Evolutionary conservation across 176 grass and related monocot species (phyloP), one percentile per base, ranked within the genome.

Genomic region (Triticum aestivum): DNA sequence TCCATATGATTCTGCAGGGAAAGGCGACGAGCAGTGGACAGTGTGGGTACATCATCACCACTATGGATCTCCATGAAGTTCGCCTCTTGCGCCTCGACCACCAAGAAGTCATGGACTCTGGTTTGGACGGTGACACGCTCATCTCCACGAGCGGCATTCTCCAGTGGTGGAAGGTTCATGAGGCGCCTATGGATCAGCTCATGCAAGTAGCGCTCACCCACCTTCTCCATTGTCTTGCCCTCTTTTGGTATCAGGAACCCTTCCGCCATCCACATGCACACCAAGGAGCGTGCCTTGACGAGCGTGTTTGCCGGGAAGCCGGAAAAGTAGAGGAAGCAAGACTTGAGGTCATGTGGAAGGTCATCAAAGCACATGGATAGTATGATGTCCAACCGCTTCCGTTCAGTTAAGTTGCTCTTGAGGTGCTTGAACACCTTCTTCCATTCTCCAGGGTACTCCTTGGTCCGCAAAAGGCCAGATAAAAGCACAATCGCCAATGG

Each of bases 241-340:
- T 67, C 52, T 29, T 32, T 75, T 34, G 80, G 35, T 41, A 12
- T 38, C 15, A 92, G 8, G 18, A 92, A 92, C 21, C 87, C 87
- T 17, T 90, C 84, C 8, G 87, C 87, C 13, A 62, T 37, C 87
- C 84, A 92, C 76, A 84, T 73, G 27, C 27, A 85, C 45, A 92
- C 80, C 73, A 92, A 52, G 3, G 1, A 70, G 21, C 42, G 79
- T 33, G 83, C 68, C 66, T 79, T 74, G 0, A 92, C 18, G 0
- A 30, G 17, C 1, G 44, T 68, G 42, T 62, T 77, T 4, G 27
- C 14, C 2, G 91, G 87, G 10, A 92, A 79, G 9, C 45, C 74
- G 10, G 75, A 67, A 42, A 92, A 92, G 47, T 92, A 92, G 3
- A 92, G 77, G n/a, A 92, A 77, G 65, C 84, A 92, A 24, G 59